Evolutionary conservation across 1,139 yeast species (phyloP).

Genomic region (Zygotorulaspora mrakii): DNA sequence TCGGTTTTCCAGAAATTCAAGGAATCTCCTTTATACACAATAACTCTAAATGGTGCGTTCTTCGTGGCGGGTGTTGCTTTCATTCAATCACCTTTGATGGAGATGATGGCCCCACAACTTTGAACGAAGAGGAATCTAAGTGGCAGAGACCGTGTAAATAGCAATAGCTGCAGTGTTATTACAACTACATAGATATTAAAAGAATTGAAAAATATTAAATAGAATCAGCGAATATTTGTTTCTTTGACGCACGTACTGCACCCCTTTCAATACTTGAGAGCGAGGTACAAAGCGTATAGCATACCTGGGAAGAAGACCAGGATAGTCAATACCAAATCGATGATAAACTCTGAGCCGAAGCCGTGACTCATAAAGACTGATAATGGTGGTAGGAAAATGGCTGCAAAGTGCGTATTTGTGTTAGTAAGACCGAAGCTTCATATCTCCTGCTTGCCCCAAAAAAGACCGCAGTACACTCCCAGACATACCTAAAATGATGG

Average conservation of each 20-base stretch:
- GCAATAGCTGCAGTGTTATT: background rate
- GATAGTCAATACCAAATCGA: constrained; percentile 56
- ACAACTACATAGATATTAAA: constrained; percentile 4
- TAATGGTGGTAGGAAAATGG: constrained; percentile 64
- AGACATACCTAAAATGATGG: constrained; percentile 39
- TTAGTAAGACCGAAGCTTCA: constrained; percentile 15
- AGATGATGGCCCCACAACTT: constrained; percentile 71
- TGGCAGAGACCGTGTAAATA: constrained; percentile 10
- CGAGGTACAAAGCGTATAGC: constrained; percentile 65
- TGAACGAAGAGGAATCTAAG: too few species aligned
- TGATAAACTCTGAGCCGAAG: constrained; percentile 55
- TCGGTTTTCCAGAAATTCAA: constrained; percentile 51
- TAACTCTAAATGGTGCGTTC: constrained; percentile 57
- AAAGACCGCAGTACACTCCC: background rate
- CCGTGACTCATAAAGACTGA: constrained; percentile 69
- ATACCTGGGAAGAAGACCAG: constrained; percentile 75
- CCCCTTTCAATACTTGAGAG: constrained; percentile 36
- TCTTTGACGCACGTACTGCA: background rate
- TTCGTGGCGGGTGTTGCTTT: constrained; percentile 71
- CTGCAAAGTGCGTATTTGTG: constrained; percentile 38
- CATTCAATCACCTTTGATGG: constrained; percentile 76
- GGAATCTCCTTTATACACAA: constrained; percentile 60
- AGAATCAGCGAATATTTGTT: background rate
- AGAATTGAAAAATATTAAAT: background rate
- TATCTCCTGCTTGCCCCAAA: too few species aligned